Evolutionary conservation across 2,329 filamentous ascomycete species (phyloP), one percentile per base, ranked within the genome.

Genomic region (Fusarium devonianum): DNA sequence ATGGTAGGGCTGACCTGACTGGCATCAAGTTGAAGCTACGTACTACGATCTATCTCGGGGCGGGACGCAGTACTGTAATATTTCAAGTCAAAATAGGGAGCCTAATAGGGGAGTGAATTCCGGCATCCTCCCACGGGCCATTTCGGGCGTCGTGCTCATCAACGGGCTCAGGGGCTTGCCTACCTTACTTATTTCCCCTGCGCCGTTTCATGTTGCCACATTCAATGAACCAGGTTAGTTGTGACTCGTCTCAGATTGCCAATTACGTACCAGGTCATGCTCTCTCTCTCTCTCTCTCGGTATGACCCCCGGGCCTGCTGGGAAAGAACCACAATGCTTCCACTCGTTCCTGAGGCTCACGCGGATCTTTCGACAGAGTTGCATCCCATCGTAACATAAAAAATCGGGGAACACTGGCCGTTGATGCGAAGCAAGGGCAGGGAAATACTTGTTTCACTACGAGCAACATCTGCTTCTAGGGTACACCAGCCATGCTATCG

Each of bases 171-270:
- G 39, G 56, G 56, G 55, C 12, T n/a, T 7, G 23, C n/a, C n/a
- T n/a, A n/a, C 34, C 33, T 23, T 19, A 13, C 13, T n/a, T 36
- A 29, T 53, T 57, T 30, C 44, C 53, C 21, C 42, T 46, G 28
- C 30, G 42, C 39, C 26, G 62, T 64, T 65, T 64, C 62, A 63
- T 44, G 49, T 54, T 46, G 26, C 47, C 39, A 44, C 47, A 42
- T 36, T 36, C 33, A 45, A 29, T 41, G 22, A 34, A 48, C 51
- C 28, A 46, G 60, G 54, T 49, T 42, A 23, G 43, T 37, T 49
- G 37, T 43, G 32, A 54, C 40, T 44, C 47, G 62, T 64, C 62
- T 64, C 62, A 63, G 62, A 62, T 63, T 65, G 52, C 52, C 48
- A 63, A 63, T 64, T 62, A 65, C n/a, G n/a, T n/a, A n/a, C 55